Conservation (phyloP, 305 asterid genomes). For the Rubia balearica region DNA sequence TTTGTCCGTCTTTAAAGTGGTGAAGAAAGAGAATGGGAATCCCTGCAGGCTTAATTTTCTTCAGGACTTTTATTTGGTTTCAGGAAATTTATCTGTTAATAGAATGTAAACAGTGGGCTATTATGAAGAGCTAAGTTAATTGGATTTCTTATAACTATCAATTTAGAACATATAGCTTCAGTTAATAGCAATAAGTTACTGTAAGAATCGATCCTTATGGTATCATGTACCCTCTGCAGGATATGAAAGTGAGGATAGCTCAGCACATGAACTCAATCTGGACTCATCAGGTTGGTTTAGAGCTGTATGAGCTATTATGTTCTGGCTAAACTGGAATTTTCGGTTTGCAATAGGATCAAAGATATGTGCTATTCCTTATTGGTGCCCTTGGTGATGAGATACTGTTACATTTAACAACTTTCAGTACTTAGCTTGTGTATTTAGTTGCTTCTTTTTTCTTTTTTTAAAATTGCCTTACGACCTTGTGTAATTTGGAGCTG, state of each 20-base stretch:
- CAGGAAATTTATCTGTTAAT: background rate
- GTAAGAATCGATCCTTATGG: slow-evolving; percentile 7
- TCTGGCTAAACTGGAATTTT: slow-evolving; percentile 4
- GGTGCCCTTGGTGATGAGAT: background rate
- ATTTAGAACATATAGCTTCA: background rate
- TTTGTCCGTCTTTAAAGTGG: background rate
- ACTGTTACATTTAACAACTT: background rate
- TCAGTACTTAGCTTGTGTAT: background rate
- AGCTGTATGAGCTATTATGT: background rate
- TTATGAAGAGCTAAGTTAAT: background rate
- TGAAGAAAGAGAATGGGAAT: background rate
- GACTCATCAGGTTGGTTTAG: slow-evolving; percentile 69
- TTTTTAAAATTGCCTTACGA: background rate
- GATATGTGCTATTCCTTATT: background rate
- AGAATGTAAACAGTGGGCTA: background rate
- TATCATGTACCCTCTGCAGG: slow-evolving; percentile 38
- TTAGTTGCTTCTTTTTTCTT: background rate
- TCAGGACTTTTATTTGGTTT: background rate
- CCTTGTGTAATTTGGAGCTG: background rate
- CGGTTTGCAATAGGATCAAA: background rate
- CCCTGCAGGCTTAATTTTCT: background rate
- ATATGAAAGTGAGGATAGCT: slow-evolving; percentile 88
- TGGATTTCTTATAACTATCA: background rate
- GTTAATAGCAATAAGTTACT: slow-evolving; percentile 5
- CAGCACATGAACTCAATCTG: slow-evolving; percentile 69